phyloP scores from a whole-genome alignment of 352 stramenopile species.

The Globisporangium recalcitrans region DNA sequence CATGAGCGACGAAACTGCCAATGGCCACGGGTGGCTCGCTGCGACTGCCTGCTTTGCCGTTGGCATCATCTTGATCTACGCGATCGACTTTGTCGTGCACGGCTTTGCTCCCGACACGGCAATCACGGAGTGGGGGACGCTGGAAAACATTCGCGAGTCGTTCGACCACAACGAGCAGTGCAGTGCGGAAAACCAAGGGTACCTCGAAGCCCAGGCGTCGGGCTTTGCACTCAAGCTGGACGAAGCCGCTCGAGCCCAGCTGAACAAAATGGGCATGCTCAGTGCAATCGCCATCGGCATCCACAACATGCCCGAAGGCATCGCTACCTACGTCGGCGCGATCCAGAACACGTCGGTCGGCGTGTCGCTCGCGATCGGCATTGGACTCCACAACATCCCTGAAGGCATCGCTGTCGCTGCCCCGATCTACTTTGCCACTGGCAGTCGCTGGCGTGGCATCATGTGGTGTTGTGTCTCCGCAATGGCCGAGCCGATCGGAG shows the following conservation, averaged over 20 bases:
- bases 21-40: conserved; percentile 57
- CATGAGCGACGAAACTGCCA: conserved; percentile 21
- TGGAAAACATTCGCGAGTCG: conserved; percentile 27
- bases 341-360: conserved; percentile 89
- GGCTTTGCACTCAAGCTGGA: conserved; percentile 33
- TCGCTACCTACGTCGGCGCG: conserved; percentile 91
- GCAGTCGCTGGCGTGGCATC: conserved; percentile 92
- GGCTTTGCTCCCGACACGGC: conserved; percentile 29
- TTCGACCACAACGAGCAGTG: conserved; percentile 24
- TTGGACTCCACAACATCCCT: conserved; percentile 96
- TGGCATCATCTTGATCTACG: conserved; percentile 63
- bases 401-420: conserved; percentile 94
- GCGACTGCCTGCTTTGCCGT: conserved; percentile 84
- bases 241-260: conserved; percentile 34
- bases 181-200: conserved; percentile 12
- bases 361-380: conserved; percentile 89
- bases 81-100: conserved; percentile 43
- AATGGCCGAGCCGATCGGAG: conserved; percentile 87
- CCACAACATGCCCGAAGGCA: conserved; percentile 96
- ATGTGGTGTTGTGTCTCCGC: conserved; percentile 87
- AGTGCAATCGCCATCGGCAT: conserved; percentile 91
- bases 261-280: conserved; percentile 87
- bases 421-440: conserved; percentile 96
- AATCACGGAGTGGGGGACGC: conserved; percentile 21
- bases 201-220: conserved; percentile 27